Conservation (phyloP, 2,329 filamentous ascomycete species). For the Fusarium verticillioides region DNA sequence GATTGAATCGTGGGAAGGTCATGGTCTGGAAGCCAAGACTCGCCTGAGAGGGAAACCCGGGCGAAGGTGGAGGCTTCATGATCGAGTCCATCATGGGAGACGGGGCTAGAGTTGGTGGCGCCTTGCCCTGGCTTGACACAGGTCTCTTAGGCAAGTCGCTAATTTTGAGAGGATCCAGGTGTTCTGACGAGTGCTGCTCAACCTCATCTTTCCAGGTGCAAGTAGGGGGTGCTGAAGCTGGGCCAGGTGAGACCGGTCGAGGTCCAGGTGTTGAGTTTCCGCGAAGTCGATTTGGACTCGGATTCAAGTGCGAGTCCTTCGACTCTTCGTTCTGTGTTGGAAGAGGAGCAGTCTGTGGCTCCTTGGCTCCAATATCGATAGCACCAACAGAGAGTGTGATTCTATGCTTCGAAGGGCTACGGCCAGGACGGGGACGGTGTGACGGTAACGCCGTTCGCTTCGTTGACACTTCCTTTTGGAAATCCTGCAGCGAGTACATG, state of each 20-base stretch:
- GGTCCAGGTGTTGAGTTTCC: constrained; percentile 64
- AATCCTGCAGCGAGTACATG: constrained; percentile 89
- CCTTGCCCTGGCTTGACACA: constrained; percentile 47
- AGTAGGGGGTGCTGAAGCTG: constrained; percentile 73
- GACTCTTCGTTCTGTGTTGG: constrained; percentile 62
- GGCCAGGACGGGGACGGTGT: constrained; percentile 60
- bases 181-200: constrained; percentile 52
- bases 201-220: constrained; percentile 66
- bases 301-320: constrained; percentile 51
- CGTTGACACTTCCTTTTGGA: constrained; percentile 71
- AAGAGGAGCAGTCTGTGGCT: constrained; percentile 71
- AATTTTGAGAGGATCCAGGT: constrained; percentile 34
- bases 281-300: constrained; percentile 59
- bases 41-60: constrained; percentile 55
- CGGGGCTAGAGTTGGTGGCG: constrained; percentile 18
- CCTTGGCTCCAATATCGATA: constrained; percentile 62
- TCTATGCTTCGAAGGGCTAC: constrained; percentile 70
- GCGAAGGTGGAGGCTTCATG: constrained; percentile 56
- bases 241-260: constrained; percentile 67
- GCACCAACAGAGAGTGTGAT: constrained; percentile 69
- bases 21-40: constrained; percentile 58
- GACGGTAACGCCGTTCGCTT: constrained; percentile 60
- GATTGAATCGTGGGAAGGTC: constrained; percentile 42
- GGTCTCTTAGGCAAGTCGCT: constrained; percentile 49
- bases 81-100: constrained; percentile 39